phyloP scores from a whole-genome alignment of 2,329 filamentous ascomycete species.

The Cytospora schulzeri region DNA sequence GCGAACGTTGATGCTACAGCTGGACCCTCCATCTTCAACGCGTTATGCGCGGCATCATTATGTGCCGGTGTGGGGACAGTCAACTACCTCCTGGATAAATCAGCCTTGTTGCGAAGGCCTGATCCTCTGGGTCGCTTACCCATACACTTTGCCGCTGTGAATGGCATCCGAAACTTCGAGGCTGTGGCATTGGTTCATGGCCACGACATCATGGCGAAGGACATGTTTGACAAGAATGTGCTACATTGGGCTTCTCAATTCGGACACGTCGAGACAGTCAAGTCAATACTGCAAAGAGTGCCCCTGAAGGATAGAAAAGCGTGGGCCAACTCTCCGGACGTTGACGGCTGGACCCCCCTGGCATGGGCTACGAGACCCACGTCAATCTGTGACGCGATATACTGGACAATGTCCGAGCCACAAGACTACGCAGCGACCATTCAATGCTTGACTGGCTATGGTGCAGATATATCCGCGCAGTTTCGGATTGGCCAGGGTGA shows the following conservation, averaged over 20 bases:
- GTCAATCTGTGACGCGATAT: neutral
- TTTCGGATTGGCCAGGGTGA: neutral
- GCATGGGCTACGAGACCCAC: constrained; percentile 2
- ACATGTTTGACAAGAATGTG: neutral
- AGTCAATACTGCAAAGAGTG: neutral
- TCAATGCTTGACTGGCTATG: neutral
- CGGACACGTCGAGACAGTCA: neutral
- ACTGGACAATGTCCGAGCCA: constrained; percentile 1
- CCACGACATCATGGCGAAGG: constrained; percentile 1
- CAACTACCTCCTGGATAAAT: constrained; percentile 4
- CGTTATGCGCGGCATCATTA: neutral
- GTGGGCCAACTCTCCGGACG: neutral
- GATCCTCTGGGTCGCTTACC: constrained; percentile 10
- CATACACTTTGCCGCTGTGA: constrained; percentile 7
- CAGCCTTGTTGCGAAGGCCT: neutral
- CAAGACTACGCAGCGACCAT: constrained; percentile 6
- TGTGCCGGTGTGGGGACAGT: neutral
- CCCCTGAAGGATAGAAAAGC: neutral
- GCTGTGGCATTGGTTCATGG: constrained; percentile 1
- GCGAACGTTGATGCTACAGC: neutral
- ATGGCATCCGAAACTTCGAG: constrained; percentile 9
- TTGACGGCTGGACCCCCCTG: constrained; percentile 8
- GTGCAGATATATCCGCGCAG: neutral
- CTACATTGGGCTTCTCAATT: constrained; percentile 7
- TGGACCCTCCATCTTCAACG: neutral